Conservation (phyloP, 768 basidiomycete species). For the Kwoniella newhampshirensis region DNA sequence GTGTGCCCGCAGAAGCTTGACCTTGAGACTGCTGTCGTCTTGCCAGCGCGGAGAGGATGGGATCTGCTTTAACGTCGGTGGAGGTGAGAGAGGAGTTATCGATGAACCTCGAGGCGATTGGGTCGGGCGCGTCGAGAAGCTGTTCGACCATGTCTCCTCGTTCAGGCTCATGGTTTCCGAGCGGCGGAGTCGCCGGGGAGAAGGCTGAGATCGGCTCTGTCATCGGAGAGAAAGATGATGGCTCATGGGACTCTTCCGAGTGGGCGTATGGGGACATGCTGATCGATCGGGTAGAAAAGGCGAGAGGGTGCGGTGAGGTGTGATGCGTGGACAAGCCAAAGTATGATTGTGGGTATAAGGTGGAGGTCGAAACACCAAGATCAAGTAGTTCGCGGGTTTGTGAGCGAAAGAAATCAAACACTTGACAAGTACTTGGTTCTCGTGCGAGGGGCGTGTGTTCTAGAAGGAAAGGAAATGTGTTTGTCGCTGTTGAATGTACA, state of each 20-base stretch:
- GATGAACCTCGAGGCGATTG: not conserved
- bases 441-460: not conserved
- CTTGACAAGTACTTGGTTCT: not conserved
- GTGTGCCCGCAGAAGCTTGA: not conserved
- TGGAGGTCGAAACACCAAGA: too few relatives aligned
- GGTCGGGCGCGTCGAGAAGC: conserved; percentile 4
- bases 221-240: not conserved
- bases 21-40: conserved; percentile 17
- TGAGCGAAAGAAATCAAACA: too few relatives aligned
- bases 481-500: too few relatives aligned
- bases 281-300: not conserved
- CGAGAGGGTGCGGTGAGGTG: too few relatives aligned
- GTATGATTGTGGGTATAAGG: too few relatives aligned
- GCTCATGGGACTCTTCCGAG: not conserved
- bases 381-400: too few relatives aligned
- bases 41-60: conserved; percentile 34
- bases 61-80: conserved; percentile 27
- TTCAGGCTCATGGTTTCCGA: conserved; percentile 3
- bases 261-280: conserved; percentile 16
- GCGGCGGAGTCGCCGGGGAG: conserved; percentile 5
- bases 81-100: conserved; percentile 16
- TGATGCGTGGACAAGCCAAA: too few relatives aligned
- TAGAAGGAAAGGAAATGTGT: too few relatives aligned
- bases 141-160: conserved; percentile 8
- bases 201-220: conserved; percentile 1